Evolutionary conservation across 2,329 filamentous ascomycete genomes (phyloP).

Genomic region (Trichoderma guizhouense): DNA sequence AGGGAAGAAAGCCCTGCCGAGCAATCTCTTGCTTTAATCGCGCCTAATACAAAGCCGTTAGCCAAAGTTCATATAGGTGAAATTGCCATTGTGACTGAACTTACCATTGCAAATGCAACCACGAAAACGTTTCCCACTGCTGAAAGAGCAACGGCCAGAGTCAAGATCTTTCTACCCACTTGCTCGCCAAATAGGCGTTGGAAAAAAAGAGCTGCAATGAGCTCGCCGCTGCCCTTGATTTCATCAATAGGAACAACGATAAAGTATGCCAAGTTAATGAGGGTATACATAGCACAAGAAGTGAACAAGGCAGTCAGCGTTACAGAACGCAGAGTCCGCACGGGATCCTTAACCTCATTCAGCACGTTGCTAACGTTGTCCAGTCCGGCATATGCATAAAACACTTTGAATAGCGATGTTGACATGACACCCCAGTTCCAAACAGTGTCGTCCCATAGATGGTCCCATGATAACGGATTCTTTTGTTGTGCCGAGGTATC

Average conservation of each 20-base stretch:
- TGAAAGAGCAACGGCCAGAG: slow-evolving; percentile 63
- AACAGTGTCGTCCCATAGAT: slow-evolving; percentile 61
- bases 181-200: slow-evolving; percentile 58
- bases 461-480: slow-evolving; percentile 42
- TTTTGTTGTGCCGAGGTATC: slow-evolving; percentile 15
- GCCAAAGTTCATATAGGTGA: background rate
- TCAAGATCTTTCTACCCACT: slow-evolving; percentile 56
- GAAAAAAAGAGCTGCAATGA: slow-evolving; percentile 67
- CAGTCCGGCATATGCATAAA: slow-evolving; percentile 66
- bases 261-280: slow-evolving; percentile 62
- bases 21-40: slow-evolving; percentile 71
- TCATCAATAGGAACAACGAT: slow-evolving; percentile 65
- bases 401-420: slow-evolving; percentile 64
- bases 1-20: slow-evolving; percentile 67
- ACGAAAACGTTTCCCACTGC: slow-evolving; percentile 71
- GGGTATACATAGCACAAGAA: slow-evolving; percentile 61
- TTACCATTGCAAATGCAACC: slow-evolving; percentile 64
- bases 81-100: slow-evolving; percentile 20
- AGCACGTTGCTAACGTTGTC: slow-evolving; percentile 68
- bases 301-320: slow-evolving; percentile 58
- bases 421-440: slow-evolving; percentile 68
- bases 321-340: slow-evolving; percentile 62
- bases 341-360: slow-evolving; percentile 67
- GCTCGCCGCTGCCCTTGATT: slow-evolving; percentile 62
- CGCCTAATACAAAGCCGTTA: slow-evolving; percentile 44